Percentiles rank a stretch among this genome's conserved stretches.
Evolutionary conservation across 331 rosid species (phyloP).

Genomic region (Pyracantha coccinea): DNA sequence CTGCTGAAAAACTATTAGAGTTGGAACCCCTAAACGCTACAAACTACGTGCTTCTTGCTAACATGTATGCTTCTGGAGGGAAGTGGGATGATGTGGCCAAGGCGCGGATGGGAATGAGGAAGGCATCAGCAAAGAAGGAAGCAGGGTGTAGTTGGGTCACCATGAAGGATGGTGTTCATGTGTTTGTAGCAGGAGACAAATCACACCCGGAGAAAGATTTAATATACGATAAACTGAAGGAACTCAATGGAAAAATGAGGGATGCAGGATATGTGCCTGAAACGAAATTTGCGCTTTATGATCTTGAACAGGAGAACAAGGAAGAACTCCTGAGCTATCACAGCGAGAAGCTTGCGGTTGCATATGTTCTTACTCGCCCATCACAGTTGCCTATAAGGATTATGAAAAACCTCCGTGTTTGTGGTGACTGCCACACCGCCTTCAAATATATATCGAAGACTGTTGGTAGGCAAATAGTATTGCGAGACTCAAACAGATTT

Average conservation of each 20-base stretch:
- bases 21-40: slow-evolving; percentile 79
- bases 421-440: slow-evolving; percentile 93
- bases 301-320: slow-evolving; percentile 79
- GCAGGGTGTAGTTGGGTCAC: slow-evolving; percentile 91
- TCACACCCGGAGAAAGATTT: slow-evolving; percentile 66
- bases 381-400: slow-evolving; percentile 79
- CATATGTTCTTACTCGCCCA: slow-evolving; percentile 74
- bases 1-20: slow-evolving; percentile 62
- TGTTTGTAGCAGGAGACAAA: slow-evolving; percentile 78
- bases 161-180: slow-evolving; percentile 92
- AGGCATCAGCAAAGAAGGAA: slow-evolving; percentile 79
- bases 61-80: slow-evolving; percentile 78
- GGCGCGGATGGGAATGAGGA: slow-evolving; percentile 73
- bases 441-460: slow-evolving; percentile 76
- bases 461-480: slow-evolving; percentile 56
- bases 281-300: slow-evolving; percentile 62
- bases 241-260: slow-evolving; percentile 57
- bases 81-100: slow-evolving; percentile 75
- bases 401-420: slow-evolving; percentile 87
- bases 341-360: slow-evolving; percentile 83
- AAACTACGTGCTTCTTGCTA: slow-evolving; percentile 86
- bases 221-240: slow-evolving; percentile 60
- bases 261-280: slow-evolving; percentile 84
- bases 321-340: slow-evolving; percentile 82
- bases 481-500: slow-evolving; percentile 81